Base-by-base conservation (phyloP, 176 grass and related monocot species). In the Tillandsia leiboldiana region DNA sequence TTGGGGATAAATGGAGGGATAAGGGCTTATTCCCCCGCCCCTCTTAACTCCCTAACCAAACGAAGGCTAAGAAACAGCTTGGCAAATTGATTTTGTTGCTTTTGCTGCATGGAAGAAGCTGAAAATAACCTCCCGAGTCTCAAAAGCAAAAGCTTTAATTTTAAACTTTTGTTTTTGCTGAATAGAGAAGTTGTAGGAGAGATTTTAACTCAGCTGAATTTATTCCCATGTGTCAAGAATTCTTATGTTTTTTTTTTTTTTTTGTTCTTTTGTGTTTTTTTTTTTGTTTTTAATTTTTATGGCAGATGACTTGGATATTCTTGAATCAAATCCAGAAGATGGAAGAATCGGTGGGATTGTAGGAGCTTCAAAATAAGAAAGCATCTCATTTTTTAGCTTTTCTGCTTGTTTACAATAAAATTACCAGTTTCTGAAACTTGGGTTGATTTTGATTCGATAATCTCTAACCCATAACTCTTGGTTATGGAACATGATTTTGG, bases 281-380 rank as follows among this genome's bases (percentile, higher is more conserved):
- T 67, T 70, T 69, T 69, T 69, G 70, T 57, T 26, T 10, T 49
- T 72, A 24, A 24, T 68, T 77, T 53, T 14, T 88, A 61, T 61
- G 77, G 7, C 85, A 96, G 88, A 76, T 91, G 86, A 96, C 92
- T 50, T 96, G 88, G 92, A 96, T 96, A 84, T 96, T 83, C 73
- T 87, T 96, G 86, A 96, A 86, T 72, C 78, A 96, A 78, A 87
- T 96, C 76, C 86, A 91, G 81, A 91, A 96, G 81, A 50, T 84
- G 0, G 72, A 96, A 79, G 80, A 89, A 76, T 27, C 69, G 12
- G 23, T 76, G 18, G 83, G 88, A 20, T 65, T 91, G 48, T 96
- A 83, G 86, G 76, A 77, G 2, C 6, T 27, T 49, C 12, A 68
- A 74, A 52, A 61, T 68, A 12, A 42, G 33, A 42, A 42, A 42